Conservation (phyloP, 2,329 filamentous ascomycete genomes). For the Paraphoma chrysanthemicola region DNA sequence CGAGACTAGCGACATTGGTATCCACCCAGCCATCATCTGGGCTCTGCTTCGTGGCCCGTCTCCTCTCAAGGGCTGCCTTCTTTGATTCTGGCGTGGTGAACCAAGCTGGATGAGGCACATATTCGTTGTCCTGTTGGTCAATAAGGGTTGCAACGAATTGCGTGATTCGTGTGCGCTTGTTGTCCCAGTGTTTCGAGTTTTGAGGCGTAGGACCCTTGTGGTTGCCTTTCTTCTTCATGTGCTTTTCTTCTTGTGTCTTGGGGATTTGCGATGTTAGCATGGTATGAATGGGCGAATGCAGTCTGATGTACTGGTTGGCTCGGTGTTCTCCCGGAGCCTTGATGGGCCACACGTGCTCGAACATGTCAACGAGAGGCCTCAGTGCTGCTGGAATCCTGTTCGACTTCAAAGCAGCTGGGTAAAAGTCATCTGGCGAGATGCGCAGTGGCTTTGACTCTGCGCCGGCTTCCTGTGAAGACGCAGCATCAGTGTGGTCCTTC, state of each 20-base stretch:
- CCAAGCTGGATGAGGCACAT: conserved; percentile 80
- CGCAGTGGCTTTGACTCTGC: conserved; percentile 36
- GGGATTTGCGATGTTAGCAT: conserved; percentile 79
- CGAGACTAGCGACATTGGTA: conserved; percentile 70
- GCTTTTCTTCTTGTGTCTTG: conserved; percentile 72
- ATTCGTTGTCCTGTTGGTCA: conserved; percentile 84
- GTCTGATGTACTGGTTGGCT: conserved; percentile 63
- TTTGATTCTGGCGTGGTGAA: conserved; percentile 66
- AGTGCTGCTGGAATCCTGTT: conserved; percentile 52
- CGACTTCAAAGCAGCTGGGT: conserved; percentile 53
- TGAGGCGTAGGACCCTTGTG: conserved; percentile 63
- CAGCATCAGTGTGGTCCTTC: conserved; percentile 17
- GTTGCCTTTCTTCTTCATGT: conserved; percentile 53
- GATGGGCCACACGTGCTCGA: conserved; percentile 87
- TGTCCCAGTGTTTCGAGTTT: conserved; percentile 70
- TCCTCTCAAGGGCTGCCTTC: conserved; percentile 59
- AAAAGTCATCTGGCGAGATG: conserved; percentile 58
- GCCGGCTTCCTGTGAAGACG: conserved; percentile 9
- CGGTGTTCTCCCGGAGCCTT: conserved; percentile 86
- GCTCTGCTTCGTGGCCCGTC: conserved; percentile 59
- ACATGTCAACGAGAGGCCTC: conserved; percentile 78
- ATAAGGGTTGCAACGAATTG: conserved; percentile 75
- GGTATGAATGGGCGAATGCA: conserved; percentile 86
- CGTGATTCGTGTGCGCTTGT: conserved; percentile 81
- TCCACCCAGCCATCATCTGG: conserved; percentile 79